These are phyloP conservation scores for Priceomyces haplophilus DNA, from an alignment of 805 yeast species.

Conservation along the genomic window DNA sequence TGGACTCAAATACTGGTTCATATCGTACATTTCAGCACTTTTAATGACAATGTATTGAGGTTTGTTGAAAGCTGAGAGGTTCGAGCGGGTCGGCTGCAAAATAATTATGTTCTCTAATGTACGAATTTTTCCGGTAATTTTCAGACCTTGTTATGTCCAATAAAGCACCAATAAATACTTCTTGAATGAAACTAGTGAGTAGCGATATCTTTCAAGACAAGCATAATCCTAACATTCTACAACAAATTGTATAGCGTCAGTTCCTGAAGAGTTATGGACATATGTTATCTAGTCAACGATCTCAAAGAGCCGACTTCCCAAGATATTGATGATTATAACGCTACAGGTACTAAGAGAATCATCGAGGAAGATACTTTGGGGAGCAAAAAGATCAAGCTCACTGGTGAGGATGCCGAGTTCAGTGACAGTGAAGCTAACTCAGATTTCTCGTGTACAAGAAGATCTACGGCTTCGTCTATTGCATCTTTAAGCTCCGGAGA, in stretches of 20 bases:
- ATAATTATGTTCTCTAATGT: conserved; percentile 7
- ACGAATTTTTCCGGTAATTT: conserved; percentile 6
- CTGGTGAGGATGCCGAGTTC: conserved; percentile 1
- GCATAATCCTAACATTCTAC: background rate
- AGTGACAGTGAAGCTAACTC: conserved; percentile 1
- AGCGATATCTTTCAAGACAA: background rate
- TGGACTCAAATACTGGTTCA: no score
- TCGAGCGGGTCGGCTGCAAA: conserved; percentile 1
- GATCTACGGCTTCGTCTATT: conserved; percentile 7
- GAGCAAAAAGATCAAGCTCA: conserved; percentile 1
- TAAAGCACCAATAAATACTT: conserved; percentile 1
- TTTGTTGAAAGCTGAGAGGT: no score
- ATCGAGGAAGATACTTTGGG: background rate
- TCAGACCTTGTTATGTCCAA: conserved; percentile 10
- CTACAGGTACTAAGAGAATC: conserved; percentile 2
- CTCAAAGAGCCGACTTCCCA: background rate
- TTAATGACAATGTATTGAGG: no score
- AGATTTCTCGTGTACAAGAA: conserved; percentile 5
- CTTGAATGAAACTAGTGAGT: background rate
- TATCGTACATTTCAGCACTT: no score
- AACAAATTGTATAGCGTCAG: background rate
- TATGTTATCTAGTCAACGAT: conserved; percentile 4
- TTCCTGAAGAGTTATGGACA: conserved; percentile 5
- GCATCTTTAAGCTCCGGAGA: conserved; percentile 4
- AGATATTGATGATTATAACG: background rate